Percentiles rank a stretch among this genome's conserved stretches.
Conservation (phyloP, 495 filamentous ascomycete genomes). For the Amorphotheca resinae region DNA sequence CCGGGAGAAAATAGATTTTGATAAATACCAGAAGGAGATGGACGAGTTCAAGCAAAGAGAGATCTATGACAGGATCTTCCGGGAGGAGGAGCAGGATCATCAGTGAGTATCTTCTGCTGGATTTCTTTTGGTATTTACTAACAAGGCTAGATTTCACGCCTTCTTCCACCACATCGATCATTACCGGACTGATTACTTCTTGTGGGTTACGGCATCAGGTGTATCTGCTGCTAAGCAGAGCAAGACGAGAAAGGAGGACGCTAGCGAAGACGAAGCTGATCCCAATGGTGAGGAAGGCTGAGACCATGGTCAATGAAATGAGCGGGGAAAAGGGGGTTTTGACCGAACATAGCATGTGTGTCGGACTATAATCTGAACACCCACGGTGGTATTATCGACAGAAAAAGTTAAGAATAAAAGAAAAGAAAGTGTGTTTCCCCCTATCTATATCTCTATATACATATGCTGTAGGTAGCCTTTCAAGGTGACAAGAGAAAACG, state of each 20-base stretch:
- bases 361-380: too few relatives aligned
- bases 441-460: too few relatives aligned
- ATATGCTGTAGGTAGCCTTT: too few relatives aligned
- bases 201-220: slow-evolving; percentile 60
- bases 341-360: neutral
- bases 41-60: slow-evolving; percentile 81
- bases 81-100: slow-evolving; percentile 69
- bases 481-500: too few relatives aligned
- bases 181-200: slow-evolving; percentile 57
- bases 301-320: neutral
- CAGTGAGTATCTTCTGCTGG: slow-evolving; percentile 38
- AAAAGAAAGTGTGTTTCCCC: too few relatives aligned
- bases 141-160: slow-evolving; percentile 46
- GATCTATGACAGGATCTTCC: slow-evolving; percentile 86
- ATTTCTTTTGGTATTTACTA: slow-evolving; percentile 4
- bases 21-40: slow-evolving; percentile 62
- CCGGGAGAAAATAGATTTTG: slow-evolving; percentile 60
- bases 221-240: slow-evolving; percentile 38
- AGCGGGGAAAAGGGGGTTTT: neutral
- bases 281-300: slow-evolving; percentile 25
- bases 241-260: slow-evolving; percentile 24
- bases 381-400: too few relatives aligned
- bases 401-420: too few relatives aligned
- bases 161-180: slow-evolving; percentile 83
- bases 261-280: slow-evolving; percentile 28